phyloP scores from a whole-genome alignment of 169 alveolate species.

The Plasmodium sp. region DNA sequence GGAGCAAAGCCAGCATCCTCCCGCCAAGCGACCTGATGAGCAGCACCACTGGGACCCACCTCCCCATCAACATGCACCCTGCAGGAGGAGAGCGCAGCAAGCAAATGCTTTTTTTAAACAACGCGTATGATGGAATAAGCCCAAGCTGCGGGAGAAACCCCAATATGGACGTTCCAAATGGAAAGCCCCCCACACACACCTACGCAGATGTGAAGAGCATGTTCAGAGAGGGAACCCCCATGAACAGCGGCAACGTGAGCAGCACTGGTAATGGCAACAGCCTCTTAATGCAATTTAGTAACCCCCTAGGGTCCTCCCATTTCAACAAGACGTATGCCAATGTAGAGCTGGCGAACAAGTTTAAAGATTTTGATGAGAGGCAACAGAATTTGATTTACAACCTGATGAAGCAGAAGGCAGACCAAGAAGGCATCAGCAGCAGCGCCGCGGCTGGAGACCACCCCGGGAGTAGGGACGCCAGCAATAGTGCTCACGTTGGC shows the following conservation, averaged over 20 bases:
- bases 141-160: neutral
- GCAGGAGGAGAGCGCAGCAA: neutral
- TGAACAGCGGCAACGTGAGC: neutral
- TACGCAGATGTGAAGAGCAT: neutral
- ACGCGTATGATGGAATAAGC: neutral
- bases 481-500: neutral
- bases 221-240: neutral
- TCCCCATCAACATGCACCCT: neutral
- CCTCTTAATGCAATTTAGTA: neutral
- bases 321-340: neutral
- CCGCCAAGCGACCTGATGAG: conserved; percentile 6
- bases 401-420: neutral
- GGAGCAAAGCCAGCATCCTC: neutral
- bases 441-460: neutral
- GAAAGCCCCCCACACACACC: neutral
- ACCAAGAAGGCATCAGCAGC: neutral
- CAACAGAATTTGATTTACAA: neutral
- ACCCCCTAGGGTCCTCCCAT: neutral
- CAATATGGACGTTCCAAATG: neutral
- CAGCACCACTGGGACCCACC: neutral
- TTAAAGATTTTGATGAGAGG: neutral
- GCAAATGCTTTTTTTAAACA: conserved; percentile 4
- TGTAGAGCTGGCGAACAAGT: neutral
- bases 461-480: neutral
- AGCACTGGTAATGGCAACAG: neutral